These are phyloP conservation scores for Umbellularia californica DNA, from an alignment of 164 flowering plant species.

Conservation along the genomic window DNA sequence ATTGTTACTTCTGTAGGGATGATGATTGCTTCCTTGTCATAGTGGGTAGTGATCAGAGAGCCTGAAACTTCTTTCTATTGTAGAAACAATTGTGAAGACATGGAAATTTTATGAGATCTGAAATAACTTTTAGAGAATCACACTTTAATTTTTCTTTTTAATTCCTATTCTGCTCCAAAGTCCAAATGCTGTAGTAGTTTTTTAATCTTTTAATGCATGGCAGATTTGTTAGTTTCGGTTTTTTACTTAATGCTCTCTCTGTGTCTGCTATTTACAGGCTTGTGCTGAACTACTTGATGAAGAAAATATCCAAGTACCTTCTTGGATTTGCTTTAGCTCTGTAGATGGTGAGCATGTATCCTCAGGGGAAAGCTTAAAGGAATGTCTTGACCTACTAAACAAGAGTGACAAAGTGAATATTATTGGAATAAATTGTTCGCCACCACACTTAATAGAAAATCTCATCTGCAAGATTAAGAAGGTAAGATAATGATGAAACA, in stretches of 20 bases:
- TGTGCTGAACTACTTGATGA: constrained; percentile 77
- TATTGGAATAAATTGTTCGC: constrained; percentile 86
- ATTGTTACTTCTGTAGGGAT: too few relatives aligned
- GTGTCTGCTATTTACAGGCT: constrained; percentile 40
- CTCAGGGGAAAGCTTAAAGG: constrained; percentile 74
- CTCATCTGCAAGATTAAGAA: constrained; percentile 54
- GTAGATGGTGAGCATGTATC: constrained; percentile 81
- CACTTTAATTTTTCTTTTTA: too few relatives aligned
- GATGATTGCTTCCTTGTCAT: too few relatives aligned
- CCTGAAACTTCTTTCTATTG: too few relatives aligned
- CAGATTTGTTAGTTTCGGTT: not conserved
- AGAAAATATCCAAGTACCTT: constrained; percentile 59
- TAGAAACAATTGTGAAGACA: too few relatives aligned
- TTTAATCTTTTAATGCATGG: not conserved
- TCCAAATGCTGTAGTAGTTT: not conserved
- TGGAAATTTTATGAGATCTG: too few relatives aligned
- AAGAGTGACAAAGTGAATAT: constrained; percentile 48
- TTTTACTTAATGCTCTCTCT: not conserved
- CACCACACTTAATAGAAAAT: constrained; percentile 65
- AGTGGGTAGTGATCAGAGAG: too few relatives aligned
- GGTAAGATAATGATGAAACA: constrained; percentile 28
- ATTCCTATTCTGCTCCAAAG: too few relatives aligned
- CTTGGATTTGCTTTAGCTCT: constrained; percentile 86
- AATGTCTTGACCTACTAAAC: constrained; percentile 58
- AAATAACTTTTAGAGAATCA: too few relatives aligned